phyloP scores from a whole-genome alignment of 176 grass and related monocot genomes.

The Zoysia pacifica region DNA sequence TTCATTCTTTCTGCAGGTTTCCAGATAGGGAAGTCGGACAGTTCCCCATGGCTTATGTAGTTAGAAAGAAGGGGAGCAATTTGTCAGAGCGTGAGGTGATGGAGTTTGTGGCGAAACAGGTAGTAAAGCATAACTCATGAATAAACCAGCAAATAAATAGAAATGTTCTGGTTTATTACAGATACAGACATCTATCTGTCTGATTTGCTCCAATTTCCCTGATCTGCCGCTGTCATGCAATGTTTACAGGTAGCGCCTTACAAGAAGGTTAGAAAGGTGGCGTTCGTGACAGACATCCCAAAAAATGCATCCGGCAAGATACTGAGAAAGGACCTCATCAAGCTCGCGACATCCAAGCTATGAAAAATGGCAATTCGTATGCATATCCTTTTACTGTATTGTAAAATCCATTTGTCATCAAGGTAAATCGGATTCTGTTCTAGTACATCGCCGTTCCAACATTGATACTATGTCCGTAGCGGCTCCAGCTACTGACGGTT shows the following conservation, averaged over 20 bases:
- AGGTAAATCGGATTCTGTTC: not conserved
- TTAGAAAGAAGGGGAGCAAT: slow-evolving; percentile 71
- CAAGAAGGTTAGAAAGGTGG: slow-evolving; percentile 85
- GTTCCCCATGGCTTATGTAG: slow-evolving; percentile 83
- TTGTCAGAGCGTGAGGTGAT: slow-evolving; percentile 69
- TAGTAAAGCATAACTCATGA: slow-evolving; percentile 1
- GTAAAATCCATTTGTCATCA: not conserved
- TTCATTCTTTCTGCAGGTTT: slow-evolving; percentile 50
- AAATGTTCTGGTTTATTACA: not conserved
- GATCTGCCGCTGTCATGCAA: not conserved
- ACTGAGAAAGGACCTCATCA: slow-evolving; percentile 91
- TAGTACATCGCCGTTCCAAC: not conserved
- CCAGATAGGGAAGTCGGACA: slow-evolving; percentile 82
- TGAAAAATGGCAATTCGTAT: slow-evolving; percentile 28
- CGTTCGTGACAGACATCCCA: slow-evolving; percentile 67
- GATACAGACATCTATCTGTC: not conserved
- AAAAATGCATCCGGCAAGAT: slow-evolving; percentile 98
- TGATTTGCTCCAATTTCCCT: slow-evolving; percentile 7
- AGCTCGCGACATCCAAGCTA: slow-evolving; percentile 81
- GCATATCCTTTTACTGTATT: not conserved
- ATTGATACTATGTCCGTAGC: not conserved
- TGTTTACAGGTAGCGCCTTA: slow-evolving; percentile 79
- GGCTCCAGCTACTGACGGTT: not conserved
- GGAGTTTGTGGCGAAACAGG: slow-evolving; percentile 75
- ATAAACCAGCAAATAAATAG: not conserved